Percentiles rank a stretch among this genome's conserved stretches.
Evolutionary conservation across 2,329 filamentous ascomycete species (phyloP).

Genomic region (Pezicula radicicola): DNA sequence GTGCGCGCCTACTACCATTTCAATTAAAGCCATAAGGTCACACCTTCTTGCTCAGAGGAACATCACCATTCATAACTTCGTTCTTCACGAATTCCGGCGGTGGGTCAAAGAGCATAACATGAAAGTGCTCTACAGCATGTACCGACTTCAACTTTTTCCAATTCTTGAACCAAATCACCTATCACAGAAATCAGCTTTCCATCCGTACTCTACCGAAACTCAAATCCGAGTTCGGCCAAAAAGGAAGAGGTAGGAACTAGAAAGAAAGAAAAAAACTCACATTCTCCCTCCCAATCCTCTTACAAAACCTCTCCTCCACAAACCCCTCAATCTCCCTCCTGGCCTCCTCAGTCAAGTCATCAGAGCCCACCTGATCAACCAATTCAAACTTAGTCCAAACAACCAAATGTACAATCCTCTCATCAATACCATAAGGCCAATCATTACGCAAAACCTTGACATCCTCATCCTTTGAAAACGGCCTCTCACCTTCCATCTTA

Average conservation of each 20-base stretch:
- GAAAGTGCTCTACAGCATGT: conserved; percentile 86
- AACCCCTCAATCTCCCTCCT: conserved; percentile 67
- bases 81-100: conserved; percentile 63
- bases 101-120: conserved; percentile 84
- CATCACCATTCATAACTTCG: conserved; percentile 70
- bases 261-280: conserved; percentile 37
- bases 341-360: conserved; percentile 62
- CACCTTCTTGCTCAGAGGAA: conserved; percentile 54
- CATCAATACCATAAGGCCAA: conserved; percentile 85
- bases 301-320: conserved; percentile 64
- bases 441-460: conserved; percentile 79
- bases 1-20: neutral
- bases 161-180: conserved; percentile 84
- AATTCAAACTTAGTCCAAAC: conserved; percentile 89
- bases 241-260: conserved; percentile 4
- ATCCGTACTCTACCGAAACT: neutral
- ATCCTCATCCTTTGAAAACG: conserved; percentile 40
- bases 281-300: conserved; percentile 45
- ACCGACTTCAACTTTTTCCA: conserved; percentile 84
- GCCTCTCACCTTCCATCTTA: conserved; percentile 30
- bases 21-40: neutral
- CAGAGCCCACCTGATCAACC: conserved; percentile 56
- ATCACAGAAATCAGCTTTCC: conserved; percentile 28
- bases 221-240: neutral
- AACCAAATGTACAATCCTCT: conserved; percentile 74